phyloP scores from a whole-genome alignment of 1,284 basidiomycete species.

The Ceratobasidium sp. region DNA sequence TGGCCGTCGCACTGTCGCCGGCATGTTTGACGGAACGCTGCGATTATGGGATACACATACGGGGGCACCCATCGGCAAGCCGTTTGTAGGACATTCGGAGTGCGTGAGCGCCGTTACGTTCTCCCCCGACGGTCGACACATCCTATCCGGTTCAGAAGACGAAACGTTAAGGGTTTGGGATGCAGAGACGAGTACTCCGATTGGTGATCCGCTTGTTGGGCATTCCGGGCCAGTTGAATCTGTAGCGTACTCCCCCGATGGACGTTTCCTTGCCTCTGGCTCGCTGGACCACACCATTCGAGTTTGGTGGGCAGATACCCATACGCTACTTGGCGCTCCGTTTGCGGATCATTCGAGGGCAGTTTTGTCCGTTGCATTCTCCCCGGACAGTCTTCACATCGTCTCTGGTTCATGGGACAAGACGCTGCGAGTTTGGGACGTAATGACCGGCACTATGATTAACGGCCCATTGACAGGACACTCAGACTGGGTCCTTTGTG shows the following conservation, averaged over 20 bases:
- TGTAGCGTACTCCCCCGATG: constrained; percentile 34
- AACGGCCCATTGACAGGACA: constrained; percentile 27
- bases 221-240: background rate
- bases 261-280: constrained; percentile 25
- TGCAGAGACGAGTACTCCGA: background rate
- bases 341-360: background rate
- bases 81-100: constrained; percentile 15
- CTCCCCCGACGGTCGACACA: constrained; percentile 17
- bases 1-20: background rate
- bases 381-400: constrained; percentile 13
- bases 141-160: constrained; percentile 39
- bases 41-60: constrained; percentile 17
- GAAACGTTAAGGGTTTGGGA: constrained; percentile 17
- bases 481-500: background rate
- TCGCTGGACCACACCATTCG: constrained; percentile 17
- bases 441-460: background rate
- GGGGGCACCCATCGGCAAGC: background rate
- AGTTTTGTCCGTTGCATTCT: constrained; percentile 15
- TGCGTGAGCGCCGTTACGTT: constrained; percentile 21
- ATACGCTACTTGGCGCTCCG: background rate
- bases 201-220: background rate
- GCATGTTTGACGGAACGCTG: background rate
- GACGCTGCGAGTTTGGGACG: constrained; percentile 37
- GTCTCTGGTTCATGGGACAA: constrained; percentile 36
- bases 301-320: constrained; percentile 39